A percentile compares a stretch with the other conserved stretches of the same genome.
phyloP scores from a whole-genome alignment of 768 basidiomycete species.

The Fomitopsis serialis region DNA sequence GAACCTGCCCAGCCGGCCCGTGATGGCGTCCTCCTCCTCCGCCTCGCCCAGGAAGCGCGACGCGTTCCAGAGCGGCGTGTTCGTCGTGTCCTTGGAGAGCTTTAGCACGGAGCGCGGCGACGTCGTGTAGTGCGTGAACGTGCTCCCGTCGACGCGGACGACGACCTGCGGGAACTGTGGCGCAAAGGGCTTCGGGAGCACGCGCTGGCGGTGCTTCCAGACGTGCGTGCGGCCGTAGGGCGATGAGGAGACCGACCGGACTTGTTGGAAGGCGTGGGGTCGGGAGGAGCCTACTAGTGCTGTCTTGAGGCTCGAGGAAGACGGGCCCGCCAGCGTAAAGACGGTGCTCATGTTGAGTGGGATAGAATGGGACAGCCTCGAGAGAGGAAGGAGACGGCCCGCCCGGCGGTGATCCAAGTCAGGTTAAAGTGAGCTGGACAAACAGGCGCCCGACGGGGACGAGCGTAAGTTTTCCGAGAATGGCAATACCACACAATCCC shows the following conservation, averaged over 20 bases:
- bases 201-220: constrained; percentile 61
- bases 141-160: constrained; percentile 83
- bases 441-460: too few relatives aligned
- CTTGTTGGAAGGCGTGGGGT: constrained; percentile 9
- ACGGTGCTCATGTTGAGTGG: too few relatives aligned
- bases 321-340: too few relatives aligned
- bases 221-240: constrained; percentile 85
- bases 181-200: constrained; percentile 77
- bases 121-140: constrained; percentile 84
- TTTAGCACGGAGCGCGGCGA: constrained; percentile 75
- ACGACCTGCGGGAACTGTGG: constrained; percentile 85
- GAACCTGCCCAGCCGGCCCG: constrained; percentile 79
- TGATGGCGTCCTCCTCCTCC: constrained; percentile 53
- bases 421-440: too few relatives aligned
- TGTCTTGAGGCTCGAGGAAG: too few relatives aligned
- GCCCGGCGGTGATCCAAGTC: too few relatives aligned
- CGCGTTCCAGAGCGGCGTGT: constrained; percentile 84
- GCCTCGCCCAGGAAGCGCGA: constrained; percentile 37
- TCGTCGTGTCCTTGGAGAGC: constrained; percentile 83
- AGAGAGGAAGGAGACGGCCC: too few relatives aligned
- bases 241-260: constrained; percentile 55
- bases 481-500: too few relatives aligned
- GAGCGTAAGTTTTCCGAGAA: too few relatives aligned
- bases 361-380: too few relatives aligned
- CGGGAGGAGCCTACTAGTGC: too few relatives aligned